Evolutionary conservation across 768 basidiomycete genomes (phyloP).

Genomic region (Boletus reticulatus): DNA sequence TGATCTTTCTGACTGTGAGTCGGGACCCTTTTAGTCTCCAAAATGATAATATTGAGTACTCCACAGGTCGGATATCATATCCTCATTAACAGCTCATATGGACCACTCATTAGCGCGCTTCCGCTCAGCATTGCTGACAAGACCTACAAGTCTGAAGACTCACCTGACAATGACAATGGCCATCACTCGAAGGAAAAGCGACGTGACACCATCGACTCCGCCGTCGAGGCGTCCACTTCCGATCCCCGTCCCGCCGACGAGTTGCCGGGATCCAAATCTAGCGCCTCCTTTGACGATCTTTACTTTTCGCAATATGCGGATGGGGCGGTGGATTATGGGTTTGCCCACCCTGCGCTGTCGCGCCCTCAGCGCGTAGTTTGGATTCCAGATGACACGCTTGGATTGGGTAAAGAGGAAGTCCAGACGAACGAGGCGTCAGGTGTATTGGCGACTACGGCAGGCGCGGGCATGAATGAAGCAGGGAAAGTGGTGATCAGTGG

Average conservation of each 20-base stretch:
- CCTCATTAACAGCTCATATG: constrained; percentile 75
- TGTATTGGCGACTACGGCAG: constrained; percentile 46
- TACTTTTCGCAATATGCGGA: constrained; percentile 26
- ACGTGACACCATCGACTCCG: constrained; percentile 12
- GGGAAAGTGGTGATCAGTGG: constrained; percentile 46
- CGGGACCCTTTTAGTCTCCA: too few relatives aligned
- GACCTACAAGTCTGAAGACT: constrained; percentile 39
- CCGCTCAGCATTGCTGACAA: constrained; percentile 79
- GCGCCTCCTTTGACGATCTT: constrained; percentile 14
- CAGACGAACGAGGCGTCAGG: constrained; percentile 49
- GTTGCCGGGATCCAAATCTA: constrained; percentile 2
- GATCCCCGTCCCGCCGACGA: constrained; percentile 6
- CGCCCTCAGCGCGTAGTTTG: constrained; percentile 78
- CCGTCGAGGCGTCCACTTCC: constrained; percentile 4
- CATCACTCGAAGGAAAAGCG: constrained; percentile 16
- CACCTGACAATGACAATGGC: neutral
- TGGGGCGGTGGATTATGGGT: constrained; percentile 53
- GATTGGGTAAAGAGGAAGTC: constrained; percentile 61
- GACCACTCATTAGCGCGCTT: constrained; percentile 69
- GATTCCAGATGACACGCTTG: constrained; percentile 68
- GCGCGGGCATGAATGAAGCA: constrained; percentile 58
- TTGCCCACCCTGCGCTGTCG: constrained; percentile 83
- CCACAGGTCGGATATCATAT: constrained; percentile 62
- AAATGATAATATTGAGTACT: neutral
- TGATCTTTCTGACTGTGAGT: constrained; percentile 80